Conservation (phyloP, 192 early-diverging fungal species). For the Rhizoclosmatium sp. region DNA sequence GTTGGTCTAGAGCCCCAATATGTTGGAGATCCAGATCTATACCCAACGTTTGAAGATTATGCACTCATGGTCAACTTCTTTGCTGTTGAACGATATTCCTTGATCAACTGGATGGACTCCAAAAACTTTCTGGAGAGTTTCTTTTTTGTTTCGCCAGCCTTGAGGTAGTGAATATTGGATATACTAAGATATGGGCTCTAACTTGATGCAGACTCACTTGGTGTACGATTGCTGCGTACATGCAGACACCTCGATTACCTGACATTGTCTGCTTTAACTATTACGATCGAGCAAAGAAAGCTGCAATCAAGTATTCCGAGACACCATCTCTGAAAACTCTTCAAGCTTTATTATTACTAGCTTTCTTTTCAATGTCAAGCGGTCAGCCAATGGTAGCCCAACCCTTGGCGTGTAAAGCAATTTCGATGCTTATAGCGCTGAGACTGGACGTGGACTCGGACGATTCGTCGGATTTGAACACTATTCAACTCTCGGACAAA, state of each 20-base stretch:
- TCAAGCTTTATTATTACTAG: not conserved
- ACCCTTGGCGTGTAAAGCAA: not conserved
- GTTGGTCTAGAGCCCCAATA: no score
- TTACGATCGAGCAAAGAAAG: not conserved
- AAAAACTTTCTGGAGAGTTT: not conserved
- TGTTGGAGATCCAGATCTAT: not conserved
- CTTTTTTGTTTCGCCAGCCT: not conserved
- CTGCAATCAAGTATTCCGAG: not conserved
- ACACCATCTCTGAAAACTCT: not conserved
- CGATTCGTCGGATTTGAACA: not conserved
- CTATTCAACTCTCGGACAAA: not conserved
- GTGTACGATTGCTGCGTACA: constrained; percentile 6
- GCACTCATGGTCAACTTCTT: not conserved
- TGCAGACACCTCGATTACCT: not conserved
- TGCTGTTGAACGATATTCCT: not conserved
- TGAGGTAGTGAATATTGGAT: not conserved
- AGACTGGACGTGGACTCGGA: not conserved
- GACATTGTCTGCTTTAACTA: not conserved
- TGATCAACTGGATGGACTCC: not conserved
- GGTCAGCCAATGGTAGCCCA: constrained; percentile 2
- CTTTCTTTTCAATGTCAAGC: not conserved
- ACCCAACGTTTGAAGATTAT: not conserved
- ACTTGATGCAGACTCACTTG: no score
- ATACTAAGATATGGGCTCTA: no score
- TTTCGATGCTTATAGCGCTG: not conserved